Evolutionary conservation across 2,329 filamentous ascomycete species (phyloP).

Genomic region (Trichoderma sp.): DNA sequence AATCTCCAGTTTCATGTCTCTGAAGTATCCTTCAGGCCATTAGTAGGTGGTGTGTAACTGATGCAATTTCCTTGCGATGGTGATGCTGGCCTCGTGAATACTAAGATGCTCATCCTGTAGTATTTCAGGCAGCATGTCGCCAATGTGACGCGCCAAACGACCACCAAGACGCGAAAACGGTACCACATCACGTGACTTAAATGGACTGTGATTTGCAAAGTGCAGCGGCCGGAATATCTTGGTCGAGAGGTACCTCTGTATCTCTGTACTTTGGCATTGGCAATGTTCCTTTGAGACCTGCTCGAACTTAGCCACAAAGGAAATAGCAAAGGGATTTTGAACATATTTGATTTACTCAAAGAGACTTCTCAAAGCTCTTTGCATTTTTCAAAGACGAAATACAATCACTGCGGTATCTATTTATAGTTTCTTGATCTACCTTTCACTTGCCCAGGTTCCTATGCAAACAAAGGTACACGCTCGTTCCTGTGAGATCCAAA

Average conservation of each 20-base stretch:
- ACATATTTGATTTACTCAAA: background rate
- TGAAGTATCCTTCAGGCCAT: background rate
- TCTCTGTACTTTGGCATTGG: background rate
- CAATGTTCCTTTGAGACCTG: background rate
- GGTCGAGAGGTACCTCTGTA: background rate
- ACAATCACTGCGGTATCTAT: background rate
- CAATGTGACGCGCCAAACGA: constrained; percentile 20
- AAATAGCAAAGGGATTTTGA: background rate
- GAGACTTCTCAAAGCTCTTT: background rate
- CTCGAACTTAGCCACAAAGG: background rate
- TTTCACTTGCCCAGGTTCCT: background rate
- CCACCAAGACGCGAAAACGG: constrained; percentile 32
- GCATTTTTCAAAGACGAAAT: background rate
- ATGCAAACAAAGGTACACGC: background rate
- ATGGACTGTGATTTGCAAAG: background rate
- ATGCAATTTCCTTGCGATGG: background rate
- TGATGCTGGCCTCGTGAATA: background rate
- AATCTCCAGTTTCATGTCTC: background rate
- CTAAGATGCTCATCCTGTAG: background rate
- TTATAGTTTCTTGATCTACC: background rate
- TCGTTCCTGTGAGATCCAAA: background rate
- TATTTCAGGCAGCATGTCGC: background rate
- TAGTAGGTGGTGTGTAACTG: background rate
- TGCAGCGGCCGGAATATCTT: background rate
- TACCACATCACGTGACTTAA: constrained; percentile 33